A percentile compares a stretch with the other conserved stretches of the same genome.
Conservation (phyloP, 75 land plant species). For the Cunninghamia lanceolata region DNA sequence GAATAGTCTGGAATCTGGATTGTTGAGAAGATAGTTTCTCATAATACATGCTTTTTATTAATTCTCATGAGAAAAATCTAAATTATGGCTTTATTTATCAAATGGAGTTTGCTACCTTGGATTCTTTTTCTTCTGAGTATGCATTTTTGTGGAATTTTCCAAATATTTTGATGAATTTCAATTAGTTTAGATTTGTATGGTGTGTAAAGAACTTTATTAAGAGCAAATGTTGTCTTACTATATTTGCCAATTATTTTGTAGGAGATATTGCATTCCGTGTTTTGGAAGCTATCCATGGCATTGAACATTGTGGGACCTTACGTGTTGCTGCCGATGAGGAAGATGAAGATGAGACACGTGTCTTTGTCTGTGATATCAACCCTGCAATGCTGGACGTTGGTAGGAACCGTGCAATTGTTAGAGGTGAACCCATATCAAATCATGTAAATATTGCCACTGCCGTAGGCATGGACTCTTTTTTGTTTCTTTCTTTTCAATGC, state of each 20-base stretch:
- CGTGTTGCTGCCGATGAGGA: conserved; percentile 37
- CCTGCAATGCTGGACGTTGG: conserved; percentile 90
- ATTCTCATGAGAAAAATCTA: not conserved
- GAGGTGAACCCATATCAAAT: conserved; percentile 51
- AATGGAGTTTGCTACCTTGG: not conserved
- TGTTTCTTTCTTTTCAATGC: conserved; percentile 5
- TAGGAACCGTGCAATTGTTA: conserved; percentile 65
- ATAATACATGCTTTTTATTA: not conserved
- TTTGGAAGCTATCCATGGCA: conserved; percentile 55
- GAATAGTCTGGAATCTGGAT: not conserved
- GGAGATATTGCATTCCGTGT: conserved; percentile 97
- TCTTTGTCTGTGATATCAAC: conserved; percentile 95
- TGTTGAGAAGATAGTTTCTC: not conserved
- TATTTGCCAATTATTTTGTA: conserved; percentile 17
- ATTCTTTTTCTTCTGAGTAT: not conserved
- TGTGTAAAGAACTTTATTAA: not conserved
- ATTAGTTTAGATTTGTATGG: not conserved
- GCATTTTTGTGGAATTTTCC: not conserved
- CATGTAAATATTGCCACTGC: conserved; percentile 1
- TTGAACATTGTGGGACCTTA: conserved; percentile 36
- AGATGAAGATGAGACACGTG: conserved; percentile 58
- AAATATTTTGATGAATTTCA: not conserved
- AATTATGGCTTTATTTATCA: not conserved
- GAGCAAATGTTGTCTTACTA: not conserved
- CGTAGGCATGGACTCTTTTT: conserved; percentile 4